Evolutionary conservation across 768 basidiomycete species (phyloP), one percentile per base, ranked within the genome.

Genomic region (Rhodotorula babjevae): DNA sequence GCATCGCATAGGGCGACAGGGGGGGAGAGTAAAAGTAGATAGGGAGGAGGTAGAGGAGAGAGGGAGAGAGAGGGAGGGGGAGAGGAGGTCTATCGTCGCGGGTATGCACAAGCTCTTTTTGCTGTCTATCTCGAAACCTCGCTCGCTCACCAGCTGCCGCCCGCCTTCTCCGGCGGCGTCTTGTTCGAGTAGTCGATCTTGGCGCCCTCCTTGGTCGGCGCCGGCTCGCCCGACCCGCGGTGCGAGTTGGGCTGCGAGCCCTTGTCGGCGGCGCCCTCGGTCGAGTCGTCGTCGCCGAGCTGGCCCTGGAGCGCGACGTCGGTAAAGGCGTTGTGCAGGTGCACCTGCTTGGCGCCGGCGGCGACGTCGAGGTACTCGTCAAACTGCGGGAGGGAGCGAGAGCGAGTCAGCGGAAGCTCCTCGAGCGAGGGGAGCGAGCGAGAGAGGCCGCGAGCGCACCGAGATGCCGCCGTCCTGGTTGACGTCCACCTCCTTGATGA

Each of bases 291-390:
- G 9, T 19, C 31, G 55, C 5, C 53, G 64, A 47, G 23, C 29
- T 14, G 0, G 27, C n/a, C 44, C 10, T 16, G n/a, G 65, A 72
- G 57, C 29, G 71, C 65, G 31, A 74, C 40, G 60, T 70, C 68
- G 58, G 66, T 52, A 47, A 74, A 74, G 29, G 73, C 69, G 53
- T 64, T 64, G 52, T 63, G 60, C n/a, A 74, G 63, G 46, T 61
- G 52, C 11, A 74, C 69, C 64, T 83, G 81, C 73, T 83, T 83
- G 60, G 82, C 74, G 11, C 83, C 83, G 31, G 83, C 83, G 8
- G 82, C 83, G 69, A 83, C 80, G 76, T 81, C 65, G 36, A 67
- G 66, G 42, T 61, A 72, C 91, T 91, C 90, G 74, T 94, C 90
- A 77, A 92, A 87, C 72, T 88, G 62, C 1, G 19, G 8, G 53